Evolutionary conservation across 306 rosid genomes (phyloP).

Genomic region (Inga oerstediana): DNA sequence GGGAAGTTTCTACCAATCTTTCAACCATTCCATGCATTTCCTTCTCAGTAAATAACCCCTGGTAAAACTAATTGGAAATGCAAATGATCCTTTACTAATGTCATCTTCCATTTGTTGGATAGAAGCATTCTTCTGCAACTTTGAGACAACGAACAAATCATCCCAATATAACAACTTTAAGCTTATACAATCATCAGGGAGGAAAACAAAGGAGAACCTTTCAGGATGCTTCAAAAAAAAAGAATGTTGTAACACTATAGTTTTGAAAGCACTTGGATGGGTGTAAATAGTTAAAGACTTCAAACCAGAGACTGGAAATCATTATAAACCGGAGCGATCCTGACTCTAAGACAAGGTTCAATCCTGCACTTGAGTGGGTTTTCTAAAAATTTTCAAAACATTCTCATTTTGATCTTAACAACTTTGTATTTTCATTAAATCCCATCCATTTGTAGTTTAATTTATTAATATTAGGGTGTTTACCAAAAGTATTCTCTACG

Average conservation of each 20-base stretch:
- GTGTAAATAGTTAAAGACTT: too few relatives aligned
- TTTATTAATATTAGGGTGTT: too few relatives aligned
- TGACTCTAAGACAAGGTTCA: too few relatives aligned
- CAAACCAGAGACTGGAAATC: too few relatives aligned
- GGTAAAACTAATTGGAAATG: conserved; percentile 79
- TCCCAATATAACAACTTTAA: conserved; percentile 76
- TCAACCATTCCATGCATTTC: conserved; percentile 86
- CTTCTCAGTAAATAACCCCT: conserved; percentile 89
- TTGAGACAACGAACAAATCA: conserved; percentile 65
- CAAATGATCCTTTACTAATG: conserved; percentile 54
- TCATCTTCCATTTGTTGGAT: conserved; percentile 62
- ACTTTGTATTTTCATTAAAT: too few relatives aligned
- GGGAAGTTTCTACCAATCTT: conserved; percentile 88
- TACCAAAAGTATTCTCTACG: too few relatives aligned
- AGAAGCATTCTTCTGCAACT: conserved; percentile 60
- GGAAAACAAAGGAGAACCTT: conserved; percentile 57
- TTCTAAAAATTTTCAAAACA: too few relatives aligned
- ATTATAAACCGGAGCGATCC: too few relatives aligned
- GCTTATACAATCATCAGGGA: conserved; percentile 69
- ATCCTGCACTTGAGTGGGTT: too few relatives aligned
- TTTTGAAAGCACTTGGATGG: too few relatives aligned
- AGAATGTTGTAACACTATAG: conserved; percentile 23
- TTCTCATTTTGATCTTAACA: too few relatives aligned
- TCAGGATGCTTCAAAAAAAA: conserved; percentile 54
- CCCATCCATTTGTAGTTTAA: too few relatives aligned